These are phyloP conservation scores for Ogataea methylovora DNA, from an alignment of 805 yeast species.

Conservation along the genomic window DNA sequence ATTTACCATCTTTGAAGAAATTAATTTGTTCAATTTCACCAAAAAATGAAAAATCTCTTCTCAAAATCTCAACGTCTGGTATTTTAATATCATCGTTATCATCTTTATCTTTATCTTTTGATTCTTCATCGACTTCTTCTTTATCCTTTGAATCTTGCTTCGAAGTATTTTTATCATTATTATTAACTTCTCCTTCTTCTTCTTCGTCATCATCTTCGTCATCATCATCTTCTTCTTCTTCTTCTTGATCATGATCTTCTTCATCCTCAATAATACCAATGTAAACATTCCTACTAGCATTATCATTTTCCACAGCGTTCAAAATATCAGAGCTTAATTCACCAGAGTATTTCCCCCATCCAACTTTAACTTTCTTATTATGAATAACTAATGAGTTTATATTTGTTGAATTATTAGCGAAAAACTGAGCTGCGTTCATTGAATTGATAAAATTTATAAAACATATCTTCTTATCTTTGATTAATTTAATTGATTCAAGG, in stretches of 20 bases:
- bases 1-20: slow-evolving; percentile 57
- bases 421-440: slow-evolving; percentile 58
- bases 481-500: slow-evolving; percentile 47
- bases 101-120: background rate
- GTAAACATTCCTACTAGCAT: slow-evolving; percentile 73
- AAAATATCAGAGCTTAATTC: slow-evolving; percentile 48
- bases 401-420: slow-evolving; percentile 35
- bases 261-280: slow-evolving; percentile 45
- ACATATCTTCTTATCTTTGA: slow-evolving; percentile 42
- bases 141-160: too few species aligned
- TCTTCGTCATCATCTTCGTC: slow-evolving; percentile 12
- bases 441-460: slow-evolving; percentile 66
- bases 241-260: slow-evolving; percentile 24
- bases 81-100: slow-evolving; percentile 12
- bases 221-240: slow-evolving; percentile 20
- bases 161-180: too few species aligned
- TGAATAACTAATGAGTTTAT: slow-evolving; percentile 54
- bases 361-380: slow-evolving; percentile 54
- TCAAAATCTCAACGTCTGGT: slow-evolving; percentile 42
- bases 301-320: slow-evolving; percentile 53
- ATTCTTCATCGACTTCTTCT: background rate
- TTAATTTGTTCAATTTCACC: slow-evolving; percentile 77
- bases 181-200: slow-evolving; percentile 2
- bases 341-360: slow-evolving; percentile 71
- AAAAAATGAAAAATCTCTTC: slow-evolving; percentile 53